phyloP scores from a whole-genome alignment of 2,329 filamentous ascomycete genomes.

The Trichocomaceae sp. region DNA sequence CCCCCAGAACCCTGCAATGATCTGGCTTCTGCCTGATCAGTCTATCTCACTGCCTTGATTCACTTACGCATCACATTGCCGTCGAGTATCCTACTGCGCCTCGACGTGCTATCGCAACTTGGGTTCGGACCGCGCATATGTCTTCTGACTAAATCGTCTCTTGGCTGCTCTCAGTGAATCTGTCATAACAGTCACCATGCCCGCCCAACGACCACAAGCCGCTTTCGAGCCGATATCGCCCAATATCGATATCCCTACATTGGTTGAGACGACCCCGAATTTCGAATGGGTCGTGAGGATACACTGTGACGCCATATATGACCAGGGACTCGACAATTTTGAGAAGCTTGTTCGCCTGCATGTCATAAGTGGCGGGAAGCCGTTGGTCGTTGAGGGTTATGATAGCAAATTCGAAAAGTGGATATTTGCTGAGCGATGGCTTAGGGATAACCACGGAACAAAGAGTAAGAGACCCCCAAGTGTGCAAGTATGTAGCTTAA shows the following conservation, averaged over 20 bases:
- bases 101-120: not conserved
- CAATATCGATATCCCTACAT: conserved; percentile 65
- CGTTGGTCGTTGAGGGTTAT: conserved; percentile 86
- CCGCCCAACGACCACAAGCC: conserved; percentile 69
- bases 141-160: not conserved
- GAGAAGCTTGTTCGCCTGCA: conserved; percentile 78
- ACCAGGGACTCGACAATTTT: conserved; percentile 69
- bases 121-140: not conserved
- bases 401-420: conserved; percentile 65
- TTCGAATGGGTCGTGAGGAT: conserved; percentile 84
- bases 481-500: not conserved
- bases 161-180: not conserved
- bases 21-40: not conserved
- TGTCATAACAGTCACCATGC: conserved; percentile 52
- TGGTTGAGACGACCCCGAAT: conserved; percentile 74
- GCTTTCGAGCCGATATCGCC: conserved; percentile 89
- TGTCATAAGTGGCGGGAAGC: conserved; percentile 78
- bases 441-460: conserved; percentile 69
- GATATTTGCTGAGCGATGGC: conserved; percentile 75
- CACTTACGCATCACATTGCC: no score
- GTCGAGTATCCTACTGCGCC: not conserved
- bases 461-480: conserved; percentile 54
- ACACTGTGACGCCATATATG: conserved; percentile 67
- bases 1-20: not conserved
- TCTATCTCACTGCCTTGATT: not conserved